Conservation (phyloP, 2,329 filamentous ascomycete species). For the Chaetomium strumarium region DNA sequence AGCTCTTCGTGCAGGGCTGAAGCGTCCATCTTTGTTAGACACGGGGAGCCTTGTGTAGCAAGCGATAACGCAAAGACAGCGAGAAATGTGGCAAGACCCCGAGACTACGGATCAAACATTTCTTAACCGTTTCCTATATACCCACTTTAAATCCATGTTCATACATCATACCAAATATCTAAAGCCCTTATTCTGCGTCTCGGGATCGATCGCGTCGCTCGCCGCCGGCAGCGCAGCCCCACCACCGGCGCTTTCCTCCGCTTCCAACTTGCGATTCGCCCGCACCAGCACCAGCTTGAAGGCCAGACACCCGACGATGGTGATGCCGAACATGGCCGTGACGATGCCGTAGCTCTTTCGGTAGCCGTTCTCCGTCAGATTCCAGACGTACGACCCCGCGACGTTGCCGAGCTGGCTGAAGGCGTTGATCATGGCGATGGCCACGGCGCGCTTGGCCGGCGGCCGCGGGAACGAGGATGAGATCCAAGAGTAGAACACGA, state of each 20-base stretch:
- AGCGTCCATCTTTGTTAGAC: no score
- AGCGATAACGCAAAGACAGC: no score
- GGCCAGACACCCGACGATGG: conserved; percentile 45
- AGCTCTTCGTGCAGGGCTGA: no score
- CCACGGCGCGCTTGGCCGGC: conserved; percentile 55
- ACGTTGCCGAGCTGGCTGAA: conserved; percentile 53
- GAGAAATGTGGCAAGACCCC: no score
- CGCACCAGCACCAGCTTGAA: conserved; percentile 42
- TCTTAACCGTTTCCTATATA: no score
- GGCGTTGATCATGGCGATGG: conserved; percentile 55
- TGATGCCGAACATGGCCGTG: conserved; percentile 56
- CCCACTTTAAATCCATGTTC: no score
- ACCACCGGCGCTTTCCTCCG: conserved; percentile 28
- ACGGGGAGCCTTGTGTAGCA: no score
- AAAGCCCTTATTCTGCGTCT: conserved; percentile 20
- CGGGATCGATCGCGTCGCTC: conserved; percentile 32
- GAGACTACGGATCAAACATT: no score
- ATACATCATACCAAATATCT: conserved; percentile 17
- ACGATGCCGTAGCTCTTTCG: conserved; percentile 61
- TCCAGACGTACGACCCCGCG: conserved; percentile 59
- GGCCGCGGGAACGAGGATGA: conserved; percentile 52
- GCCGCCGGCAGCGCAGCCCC: conserved; percentile 8
- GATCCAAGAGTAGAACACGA: conserved; percentile 55
- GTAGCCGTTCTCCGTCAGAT: conserved; percentile 52
- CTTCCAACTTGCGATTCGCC: conserved; percentile 43